phyloP scores from a whole-genome alignment of 495 filamentous ascomycete genomes.

The Xylaria telfairii region DNA sequence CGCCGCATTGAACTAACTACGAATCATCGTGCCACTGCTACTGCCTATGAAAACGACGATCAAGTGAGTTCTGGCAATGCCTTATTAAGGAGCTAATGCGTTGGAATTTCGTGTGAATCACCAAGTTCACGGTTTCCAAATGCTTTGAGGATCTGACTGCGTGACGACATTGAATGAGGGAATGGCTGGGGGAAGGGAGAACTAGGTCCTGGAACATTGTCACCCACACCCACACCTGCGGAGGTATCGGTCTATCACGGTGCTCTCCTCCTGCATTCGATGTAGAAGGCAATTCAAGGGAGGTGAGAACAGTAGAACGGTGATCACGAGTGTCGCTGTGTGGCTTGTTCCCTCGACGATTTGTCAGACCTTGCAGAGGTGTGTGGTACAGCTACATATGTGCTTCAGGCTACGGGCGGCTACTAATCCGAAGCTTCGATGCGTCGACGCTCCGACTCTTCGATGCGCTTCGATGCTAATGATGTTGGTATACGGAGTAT shows the following conservation, averaged over 20 bases:
- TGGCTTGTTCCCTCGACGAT: neutral
- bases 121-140: conserved; percentile 3
- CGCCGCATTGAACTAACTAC: neutral
- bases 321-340: neutral
- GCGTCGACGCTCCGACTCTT: no score
- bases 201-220: neutral
- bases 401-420: neutral
- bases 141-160: neutral
- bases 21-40: neutral
- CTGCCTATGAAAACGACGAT: conserved; percentile 8
- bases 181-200: neutral
- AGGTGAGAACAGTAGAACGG: neutral
- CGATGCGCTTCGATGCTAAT: neutral
- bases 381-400: neutral
- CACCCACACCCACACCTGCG: conserved; percentile 14
- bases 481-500: neutral
- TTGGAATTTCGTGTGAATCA: neutral
- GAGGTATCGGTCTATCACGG: neutral
- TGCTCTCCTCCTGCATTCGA: neutral
- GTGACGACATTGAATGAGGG: neutral
- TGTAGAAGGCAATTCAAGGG: neutral
- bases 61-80: conserved; percentile 1
- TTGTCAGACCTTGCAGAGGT: neutral
- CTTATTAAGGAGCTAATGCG: neutral
- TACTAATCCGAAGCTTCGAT: conserved; percentile 3